Evolutionary conservation across 1,284 basidiomycete genomes (phyloP).

Genomic region (Boletus semigastroideus): DNA sequence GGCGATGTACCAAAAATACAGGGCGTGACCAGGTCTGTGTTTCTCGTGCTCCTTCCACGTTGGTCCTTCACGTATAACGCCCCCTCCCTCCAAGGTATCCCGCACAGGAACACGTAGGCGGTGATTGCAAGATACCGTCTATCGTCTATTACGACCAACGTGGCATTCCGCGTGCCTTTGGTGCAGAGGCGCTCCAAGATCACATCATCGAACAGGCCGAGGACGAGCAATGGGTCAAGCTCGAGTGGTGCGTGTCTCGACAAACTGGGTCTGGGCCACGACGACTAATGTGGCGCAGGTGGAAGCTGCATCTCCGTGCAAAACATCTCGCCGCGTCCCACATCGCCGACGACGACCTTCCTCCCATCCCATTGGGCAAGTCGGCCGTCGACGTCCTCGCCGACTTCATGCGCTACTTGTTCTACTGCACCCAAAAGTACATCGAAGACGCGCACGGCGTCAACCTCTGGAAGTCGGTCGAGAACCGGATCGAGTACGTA

Average conservation of each 20-base stretch:
- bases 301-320: slow-evolving; percentile 56
- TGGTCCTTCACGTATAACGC: background rate
- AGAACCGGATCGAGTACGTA: slow-evolving; percentile 35
- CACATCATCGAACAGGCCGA: slow-evolving; percentile 42
- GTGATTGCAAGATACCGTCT: slow-evolving; percentile 56
- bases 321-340: slow-evolving; percentile 30
- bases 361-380: slow-evolving; percentile 48
- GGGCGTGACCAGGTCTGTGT: slow-evolving; percentile 40
- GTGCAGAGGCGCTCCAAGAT: slow-evolving; percentile 52
- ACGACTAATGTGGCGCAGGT: slow-evolving; percentile 39
- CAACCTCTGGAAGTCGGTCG: slow-evolving; percentile 38
- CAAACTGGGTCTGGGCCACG: background rate
- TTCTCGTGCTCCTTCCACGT: slow-evolving; percentile 5
- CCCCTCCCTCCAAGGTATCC: slow-evolving; percentile 37
- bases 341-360: slow-evolving; percentile 35
- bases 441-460: slow-evolving; percentile 50
- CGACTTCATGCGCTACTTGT: slow-evolving; percentile 55
- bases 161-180: slow-evolving; percentile 46
- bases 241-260: slow-evolving; percentile 44
- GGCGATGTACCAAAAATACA: slow-evolving; percentile 47
- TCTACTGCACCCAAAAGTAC: slow-evolving; percentile 43
- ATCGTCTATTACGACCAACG: slow-evolving; percentile 52
- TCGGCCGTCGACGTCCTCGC: slow-evolving; percentile 46
- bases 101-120: slow-evolving; percentile 40
- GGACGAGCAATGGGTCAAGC: slow-evolving; percentile 46